Conservation (phyloP, 2,329 filamentous ascomycete species). For the Teratosphaeria viscida region DNA sequence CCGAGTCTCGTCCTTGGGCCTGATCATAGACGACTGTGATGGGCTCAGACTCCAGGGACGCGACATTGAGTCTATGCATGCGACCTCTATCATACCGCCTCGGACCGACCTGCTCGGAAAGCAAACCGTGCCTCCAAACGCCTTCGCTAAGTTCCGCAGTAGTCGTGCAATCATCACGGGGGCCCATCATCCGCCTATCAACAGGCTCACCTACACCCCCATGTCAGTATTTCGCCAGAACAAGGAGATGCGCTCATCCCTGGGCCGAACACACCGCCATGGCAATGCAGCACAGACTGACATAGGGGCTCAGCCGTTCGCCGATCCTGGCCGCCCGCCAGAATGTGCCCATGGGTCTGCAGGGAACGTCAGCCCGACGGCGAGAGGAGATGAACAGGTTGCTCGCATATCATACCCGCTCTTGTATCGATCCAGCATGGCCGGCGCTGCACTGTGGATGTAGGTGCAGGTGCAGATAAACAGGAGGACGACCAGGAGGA, state of each 20-base stretch:
- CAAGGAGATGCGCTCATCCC: background rate
- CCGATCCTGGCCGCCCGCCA: slow-evolving; percentile 94
- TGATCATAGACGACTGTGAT: too few relatives aligned
- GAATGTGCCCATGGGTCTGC: slow-evolving; percentile 57
- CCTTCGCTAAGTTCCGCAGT: background rate
- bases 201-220: slow-evolving; percentile 15
- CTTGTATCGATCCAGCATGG: slow-evolving; percentile 86
- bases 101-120: background rate
- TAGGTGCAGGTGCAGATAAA: slow-evolving; percentile 95
- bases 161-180: background rate
- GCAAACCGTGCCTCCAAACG: background rate
- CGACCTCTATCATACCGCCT: background rate
- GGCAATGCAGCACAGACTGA: slow-evolving; percentile 81
- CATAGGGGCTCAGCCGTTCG: slow-evolving; percentile 86
- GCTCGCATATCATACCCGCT: slow-evolving; percentile 53
- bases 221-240: background rate
- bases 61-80: background rate
- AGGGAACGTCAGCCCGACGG: background rate
- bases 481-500: slow-evolving; percentile 86
- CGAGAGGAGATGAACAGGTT: background rate
- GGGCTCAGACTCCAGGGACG: background rate
- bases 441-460: slow-evolving; percentile 78
- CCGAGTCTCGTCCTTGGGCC: too few relatives aligned
- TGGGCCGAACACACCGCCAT: slow-evolving; percentile 64
- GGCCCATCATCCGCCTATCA: slow-evolving; percentile 13